phyloP scores from a whole-genome alignment of 176 grass and related monocot species.

The Panicum miliaceum region DNA sequence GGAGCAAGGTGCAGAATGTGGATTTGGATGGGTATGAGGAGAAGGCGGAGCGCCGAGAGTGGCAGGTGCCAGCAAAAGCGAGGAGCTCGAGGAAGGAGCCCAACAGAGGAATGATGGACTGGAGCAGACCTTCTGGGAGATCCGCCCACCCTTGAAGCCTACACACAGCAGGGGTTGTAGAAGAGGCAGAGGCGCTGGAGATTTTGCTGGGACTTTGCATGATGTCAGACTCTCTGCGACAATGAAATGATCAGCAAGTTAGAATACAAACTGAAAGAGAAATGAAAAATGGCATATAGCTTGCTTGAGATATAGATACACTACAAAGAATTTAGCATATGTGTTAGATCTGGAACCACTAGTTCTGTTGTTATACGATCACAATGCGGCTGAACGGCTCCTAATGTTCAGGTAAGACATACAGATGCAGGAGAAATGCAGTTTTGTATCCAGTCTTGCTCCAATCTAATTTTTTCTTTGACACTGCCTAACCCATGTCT shows the following conservation, averaged over 20 bases:
- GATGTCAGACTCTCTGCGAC: neutral
- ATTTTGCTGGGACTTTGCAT: conserved; percentile 17
- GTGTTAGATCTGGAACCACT: too few relatives aligned
- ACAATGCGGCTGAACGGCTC: neutral
- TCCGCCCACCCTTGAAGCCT: conserved; percentile 26
- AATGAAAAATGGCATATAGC: neutral
- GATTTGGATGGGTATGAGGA: too few relatives aligned
- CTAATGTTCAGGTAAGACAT: neutral
- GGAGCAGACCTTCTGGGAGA: conserved; percentile 30
- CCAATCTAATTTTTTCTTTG: neutral
- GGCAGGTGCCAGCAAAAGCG: conserved; percentile 34
- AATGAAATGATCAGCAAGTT: neutral
- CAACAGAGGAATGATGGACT: conserved; percentile 34
- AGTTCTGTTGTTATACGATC: too few relatives aligned
- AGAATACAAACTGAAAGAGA: neutral
- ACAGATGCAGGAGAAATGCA: neutral
- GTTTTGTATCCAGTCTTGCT: neutral
- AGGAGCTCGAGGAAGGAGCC: conserved; percentile 42
- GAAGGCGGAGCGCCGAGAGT: too few relatives aligned
- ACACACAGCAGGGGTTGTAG: neutral
- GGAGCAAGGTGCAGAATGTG: too few relatives aligned
- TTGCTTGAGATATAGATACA: neutral
- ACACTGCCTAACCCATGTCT: neutral
- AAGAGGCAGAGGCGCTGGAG: neutral
- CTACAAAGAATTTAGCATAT: neutral